Conservation (phyloP, 2,329 filamentous ascomycete genomes). For the Leptographium lundbergii region DNA sequence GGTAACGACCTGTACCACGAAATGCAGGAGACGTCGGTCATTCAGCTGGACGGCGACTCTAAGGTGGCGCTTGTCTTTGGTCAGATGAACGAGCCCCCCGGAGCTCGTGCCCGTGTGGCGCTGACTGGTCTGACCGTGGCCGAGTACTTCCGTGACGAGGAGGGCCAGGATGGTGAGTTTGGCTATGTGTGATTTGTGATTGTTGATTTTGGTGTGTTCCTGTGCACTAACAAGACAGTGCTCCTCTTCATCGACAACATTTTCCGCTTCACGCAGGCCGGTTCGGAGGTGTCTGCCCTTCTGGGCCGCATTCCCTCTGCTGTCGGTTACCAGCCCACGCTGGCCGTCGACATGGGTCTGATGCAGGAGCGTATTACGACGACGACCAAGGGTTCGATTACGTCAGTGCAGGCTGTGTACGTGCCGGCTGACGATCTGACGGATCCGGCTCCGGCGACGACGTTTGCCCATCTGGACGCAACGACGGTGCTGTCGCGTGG, state of each 20-base stretch:
- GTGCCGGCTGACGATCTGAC: slow-evolving; percentile 99
- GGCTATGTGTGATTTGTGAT: too few species aligned
- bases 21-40: slow-evolving; percentile 99
- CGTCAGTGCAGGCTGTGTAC: slow-evolving; percentile 99
- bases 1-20: slow-evolving; percentile 99
- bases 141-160: slow-evolving; percentile 66
- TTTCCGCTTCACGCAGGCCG: slow-evolving; percentile 99
- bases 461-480: slow-evolving; percentile 99
- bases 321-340: slow-evolving; percentile 99
- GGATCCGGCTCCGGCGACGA: slow-evolving; percentile 97
- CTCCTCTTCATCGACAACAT: slow-evolving; percentile 99
- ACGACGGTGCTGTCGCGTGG: slow-evolving; percentile 99
- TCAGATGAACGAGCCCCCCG: slow-evolving; percentile 99
- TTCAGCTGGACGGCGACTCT: slow-evolving; percentile 97
- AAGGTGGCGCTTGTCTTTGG: slow-evolving; percentile 99
- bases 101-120: slow-evolving; percentile 98
- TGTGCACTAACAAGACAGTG: slow-evolving; percentile 44
- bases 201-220: not conserved
- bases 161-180: slow-evolving; percentile 71
- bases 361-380: slow-evolving; percentile 99
- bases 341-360: slow-evolving; percentile 95
- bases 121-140: slow-evolving; percentile 76
- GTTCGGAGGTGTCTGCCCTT: slow-evolving; percentile 99
- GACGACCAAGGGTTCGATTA: slow-evolving; percentile 98
- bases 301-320: slow-evolving; percentile 99